phyloP scores from a whole-genome alignment of 2,329 filamentous ascomycete genomes.

The Akanthomyces lecanii region DNA sequence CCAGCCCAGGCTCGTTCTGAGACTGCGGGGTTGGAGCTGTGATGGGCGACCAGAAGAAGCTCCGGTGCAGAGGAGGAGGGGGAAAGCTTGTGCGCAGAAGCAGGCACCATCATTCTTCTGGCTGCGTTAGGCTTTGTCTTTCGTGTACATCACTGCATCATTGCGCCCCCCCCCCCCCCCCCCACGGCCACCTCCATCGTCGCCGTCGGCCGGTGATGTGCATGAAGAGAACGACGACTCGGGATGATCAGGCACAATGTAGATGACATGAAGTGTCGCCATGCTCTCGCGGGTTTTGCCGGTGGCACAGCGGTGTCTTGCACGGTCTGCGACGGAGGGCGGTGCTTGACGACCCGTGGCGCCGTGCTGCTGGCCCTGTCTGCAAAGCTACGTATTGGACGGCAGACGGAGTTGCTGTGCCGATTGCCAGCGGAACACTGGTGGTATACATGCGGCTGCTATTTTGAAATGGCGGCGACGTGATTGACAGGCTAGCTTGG shows the following conservation, averaged over 20 bases:
- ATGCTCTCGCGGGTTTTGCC: slow-evolving; percentile 9
- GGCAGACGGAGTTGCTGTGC: background rate
- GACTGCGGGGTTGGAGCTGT: slow-evolving; percentile 11
- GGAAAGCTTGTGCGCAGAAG: background rate
- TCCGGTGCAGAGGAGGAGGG: background rate
- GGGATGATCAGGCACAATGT: slow-evolving; percentile 3
- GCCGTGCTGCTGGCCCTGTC: background rate
- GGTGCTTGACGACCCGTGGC: background rate
- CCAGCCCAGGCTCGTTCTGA: slow-evolving; percentile 10
- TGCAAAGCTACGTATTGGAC: background rate
- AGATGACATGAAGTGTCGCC: slow-evolving; percentile 5
- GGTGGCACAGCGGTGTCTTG: background rate
- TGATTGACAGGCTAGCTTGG: slow-evolving; percentile 7
- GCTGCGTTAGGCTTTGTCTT: background rate
- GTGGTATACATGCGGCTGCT: background rate
- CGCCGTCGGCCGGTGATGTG: background rate
- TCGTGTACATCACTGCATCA: slow-evolving; percentile 1
- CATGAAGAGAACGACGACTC: background rate
- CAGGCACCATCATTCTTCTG: background rate
- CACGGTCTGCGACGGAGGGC: background rate
- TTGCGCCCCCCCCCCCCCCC: background rate
- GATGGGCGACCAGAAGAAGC: background rate
- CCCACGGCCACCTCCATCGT: slow-evolving; percentile 1
- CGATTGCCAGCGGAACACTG: background rate
- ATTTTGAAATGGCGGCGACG: background rate